phyloP scores from a whole-genome alignment of 176 grass and related monocot species.

The Carex parvula region DNA sequence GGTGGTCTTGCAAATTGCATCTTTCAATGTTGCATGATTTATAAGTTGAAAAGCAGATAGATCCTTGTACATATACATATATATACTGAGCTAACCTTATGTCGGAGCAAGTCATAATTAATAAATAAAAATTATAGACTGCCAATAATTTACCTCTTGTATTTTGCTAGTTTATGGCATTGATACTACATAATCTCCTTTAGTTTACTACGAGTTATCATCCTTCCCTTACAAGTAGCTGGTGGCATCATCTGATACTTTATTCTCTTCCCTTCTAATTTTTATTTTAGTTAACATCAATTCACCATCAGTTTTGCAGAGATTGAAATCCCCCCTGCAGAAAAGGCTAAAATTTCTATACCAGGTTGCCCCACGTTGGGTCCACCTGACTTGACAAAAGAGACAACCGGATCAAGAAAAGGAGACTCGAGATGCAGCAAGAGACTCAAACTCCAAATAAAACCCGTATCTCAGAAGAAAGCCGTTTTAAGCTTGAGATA shows the following conservation, averaged over 20 bases:
- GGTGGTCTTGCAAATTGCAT: neutral
- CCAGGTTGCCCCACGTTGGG: neutral
- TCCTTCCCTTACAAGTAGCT: neutral
- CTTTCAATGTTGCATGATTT: neutral
- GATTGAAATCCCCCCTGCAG: neutral
- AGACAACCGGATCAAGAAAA: neutral
- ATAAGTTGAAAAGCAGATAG: neutral
- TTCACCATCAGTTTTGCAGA: neutral
- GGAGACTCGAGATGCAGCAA: neutral
- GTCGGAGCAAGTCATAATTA: neutral
- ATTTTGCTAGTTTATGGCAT: neutral
- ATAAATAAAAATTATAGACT: neutral
- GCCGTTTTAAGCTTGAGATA: too few relatives aligned
- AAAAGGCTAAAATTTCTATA: neutral
- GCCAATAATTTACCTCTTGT: neutral
- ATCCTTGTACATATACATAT: neutral
- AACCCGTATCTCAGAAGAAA: neutral
- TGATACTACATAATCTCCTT: neutral
- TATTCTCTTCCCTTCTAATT: neutral
- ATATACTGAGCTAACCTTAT: neutral
- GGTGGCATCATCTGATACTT: neutral
- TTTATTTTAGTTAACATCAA: conserved; percentile 3
- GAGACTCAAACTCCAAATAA: neutral
- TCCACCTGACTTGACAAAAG: neutral
- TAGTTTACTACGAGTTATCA: neutral